A percentile compares a stretch with the other conserved stretches of the same genome.
phyloP scores from a whole-genome alignment of 345 rosid genomes.

The Physaria fendleri region DNA sequence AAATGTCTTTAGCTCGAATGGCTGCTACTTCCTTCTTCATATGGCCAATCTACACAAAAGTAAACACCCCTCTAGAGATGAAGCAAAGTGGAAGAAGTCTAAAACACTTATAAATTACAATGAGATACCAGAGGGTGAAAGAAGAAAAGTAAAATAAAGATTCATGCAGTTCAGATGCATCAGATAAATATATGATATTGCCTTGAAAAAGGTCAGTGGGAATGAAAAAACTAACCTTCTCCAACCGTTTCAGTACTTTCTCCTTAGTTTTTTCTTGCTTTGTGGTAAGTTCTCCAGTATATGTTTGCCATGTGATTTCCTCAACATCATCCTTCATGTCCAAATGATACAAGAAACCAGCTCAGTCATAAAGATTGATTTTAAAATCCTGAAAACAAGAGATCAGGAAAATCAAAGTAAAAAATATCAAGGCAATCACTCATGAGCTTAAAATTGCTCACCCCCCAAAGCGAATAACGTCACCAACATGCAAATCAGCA shows the following conservation, averaged over 20 bases:
- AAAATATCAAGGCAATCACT: background rate
- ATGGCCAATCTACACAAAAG: slow-evolving; percentile 63
- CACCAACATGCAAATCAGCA: slow-evolving; percentile 79
- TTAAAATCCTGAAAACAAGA: background rate
- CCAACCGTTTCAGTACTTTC: slow-evolving; percentile 70
- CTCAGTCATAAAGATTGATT: background rate
- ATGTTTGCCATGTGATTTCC: slow-evolving; percentile 94
- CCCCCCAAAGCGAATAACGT: slow-evolving; percentile 91
- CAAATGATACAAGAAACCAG: slow-evolving; percentile 6
- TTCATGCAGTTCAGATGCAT: background rate
- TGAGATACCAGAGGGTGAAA: background rate
- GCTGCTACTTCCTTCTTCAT: slow-evolving; percentile 96
- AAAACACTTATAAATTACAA: background rate
- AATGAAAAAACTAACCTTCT: slow-evolving; percentile 45
- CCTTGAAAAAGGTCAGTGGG: background rate
- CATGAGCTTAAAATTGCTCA: slow-evolving; percentile 35
- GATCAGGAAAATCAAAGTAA: background rate
- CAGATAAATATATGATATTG: background rate
- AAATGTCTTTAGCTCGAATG: slow-evolving; percentile 89
- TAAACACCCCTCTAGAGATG: slow-evolving; percentile 1
- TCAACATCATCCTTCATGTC: slow-evolving; percentile 65
- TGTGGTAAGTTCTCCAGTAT: slow-evolving; percentile 87
- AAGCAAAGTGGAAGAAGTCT: slow-evolving; percentile 2
- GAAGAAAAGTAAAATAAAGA: background rate
- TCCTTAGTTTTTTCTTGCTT: slow-evolving; percentile 95